Percentiles rank a stretch among this genome's conserved stretches.
Conservation (phyloP, 78 protist genomes). For the Mastigamoeba balamuthi region DNA sequence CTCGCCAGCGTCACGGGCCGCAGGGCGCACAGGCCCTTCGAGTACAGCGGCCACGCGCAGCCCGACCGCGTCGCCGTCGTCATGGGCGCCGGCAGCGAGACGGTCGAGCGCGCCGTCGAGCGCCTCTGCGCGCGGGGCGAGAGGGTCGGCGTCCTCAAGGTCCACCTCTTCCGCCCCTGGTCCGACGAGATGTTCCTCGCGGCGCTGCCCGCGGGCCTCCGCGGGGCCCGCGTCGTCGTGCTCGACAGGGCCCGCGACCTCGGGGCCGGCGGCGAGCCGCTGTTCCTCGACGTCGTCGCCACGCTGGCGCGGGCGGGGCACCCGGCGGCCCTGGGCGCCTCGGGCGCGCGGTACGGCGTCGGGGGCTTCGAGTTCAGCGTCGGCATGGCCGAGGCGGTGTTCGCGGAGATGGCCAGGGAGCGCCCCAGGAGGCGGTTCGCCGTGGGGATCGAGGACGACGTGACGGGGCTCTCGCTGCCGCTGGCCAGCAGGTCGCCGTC, state of each 20-base stretch:
- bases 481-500: not conserved
- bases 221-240: slow-evolving; percentile 31
- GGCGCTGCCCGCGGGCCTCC: slow-evolving; percentile 37
- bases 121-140: slow-evolving; percentile 1
- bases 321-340: not conserved
- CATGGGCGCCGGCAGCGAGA: slow-evolving; percentile 36
- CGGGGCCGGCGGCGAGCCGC: slow-evolving; percentile 41
- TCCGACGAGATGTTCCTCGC: slow-evolving; percentile 4
- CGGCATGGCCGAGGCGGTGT: slow-evolving; percentile 22
- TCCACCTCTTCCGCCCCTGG: slow-evolving; percentile 63
- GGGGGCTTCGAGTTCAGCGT: slow-evolving; percentile 51
- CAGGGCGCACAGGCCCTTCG: slow-evolving; percentile 10
- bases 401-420: slow-evolving; percentile 19
- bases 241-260: slow-evolving; percentile 45
- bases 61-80: slow-evolving; percentile 50
- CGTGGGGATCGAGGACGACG: slow-evolving; percentile 62
- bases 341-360: slow-evolving; percentile 61
- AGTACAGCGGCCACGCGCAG: slow-evolving; percentile 46
- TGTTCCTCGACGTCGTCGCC: slow-evolving; percentile 49
- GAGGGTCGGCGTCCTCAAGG: slow-evolving; percentile 46
- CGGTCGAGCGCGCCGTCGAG: slow-evolving; percentile 12
- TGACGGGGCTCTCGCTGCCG: slow-evolving; percentile 29
- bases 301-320: not conserved
- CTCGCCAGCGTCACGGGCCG: slow-evolving; percentile 39
- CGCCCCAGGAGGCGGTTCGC: slow-evolving; percentile 32